Base-by-base conservation (phyloP, 1,284 basidiomycete species). In the Crocinoboletus sp. region DNA sequence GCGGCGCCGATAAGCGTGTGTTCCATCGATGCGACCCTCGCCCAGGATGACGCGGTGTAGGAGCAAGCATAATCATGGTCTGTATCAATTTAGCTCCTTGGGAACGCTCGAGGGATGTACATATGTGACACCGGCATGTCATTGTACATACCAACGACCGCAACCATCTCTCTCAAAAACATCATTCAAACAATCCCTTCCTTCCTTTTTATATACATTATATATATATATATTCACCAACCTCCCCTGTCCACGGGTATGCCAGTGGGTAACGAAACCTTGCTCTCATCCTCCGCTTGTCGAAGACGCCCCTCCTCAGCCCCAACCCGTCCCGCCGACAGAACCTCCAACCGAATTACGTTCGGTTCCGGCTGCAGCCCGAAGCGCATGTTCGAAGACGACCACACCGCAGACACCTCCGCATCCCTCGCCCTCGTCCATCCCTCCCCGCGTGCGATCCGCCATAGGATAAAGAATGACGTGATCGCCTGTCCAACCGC, bases 401-500 rank as follows among this genome's bases (percentile, higher is more conserved):
- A 50, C 6, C 11, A n/a, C 5, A n/a, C n/a, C n/a, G 6, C 22
- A 27, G 41, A 43, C 12, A 35, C 8, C 10, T 34, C 30, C 6
- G 17, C 28, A 3, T 38, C 20, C 10, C 32, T 28, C 7, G 44
- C 23, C 11, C 5, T 12, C 9, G n/a, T 22, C 41, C 39, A 54
- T 16, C 41, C 46, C 16, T 56, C 27, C 15, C 53, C 54, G 12
- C 47, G 46, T 7, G 53, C 51, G 20, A 54, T 25, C 12, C 42
- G 53, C 25, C 44, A 46, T 19, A 54, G 45, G 20, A 56, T 50
- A 15, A 56, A 33, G 2, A 56, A 4, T 16, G 54, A 51, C 13
- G 44, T 5, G 30, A 53, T 46, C 36, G 37, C 22, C 51, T 53
- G n/a, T n/a, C n/a, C n/a, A n/a, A n/a, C n/a, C n/a, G n/a, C n/a